These are phyloP conservation scores for Phytophthora meadii DNA, from an alignment of 352 stramenopile species.

Conservation along the genomic window DNA sequence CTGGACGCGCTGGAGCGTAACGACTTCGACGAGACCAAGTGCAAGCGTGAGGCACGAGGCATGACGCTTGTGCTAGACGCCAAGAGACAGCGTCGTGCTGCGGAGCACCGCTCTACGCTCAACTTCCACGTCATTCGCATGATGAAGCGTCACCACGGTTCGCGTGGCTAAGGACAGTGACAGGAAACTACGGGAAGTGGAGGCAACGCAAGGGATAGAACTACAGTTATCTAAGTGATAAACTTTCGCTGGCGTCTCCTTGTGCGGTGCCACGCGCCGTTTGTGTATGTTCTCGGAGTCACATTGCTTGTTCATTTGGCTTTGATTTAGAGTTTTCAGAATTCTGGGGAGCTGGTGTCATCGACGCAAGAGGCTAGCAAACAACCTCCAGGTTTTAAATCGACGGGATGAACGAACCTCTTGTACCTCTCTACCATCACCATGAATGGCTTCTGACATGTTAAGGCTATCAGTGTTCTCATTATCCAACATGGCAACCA, in stretches of 20 bases:
- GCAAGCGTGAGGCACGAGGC: slow-evolving; percentile 82
- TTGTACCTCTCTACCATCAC: no score
- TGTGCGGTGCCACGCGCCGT: slow-evolving; percentile 9
- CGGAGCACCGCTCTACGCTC: slow-evolving; percentile 83
- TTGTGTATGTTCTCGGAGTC: slow-evolving; percentile 10
- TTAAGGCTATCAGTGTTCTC: background rate
- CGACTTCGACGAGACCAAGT: slow-evolving; percentile 87
- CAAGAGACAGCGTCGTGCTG: slow-evolving; percentile 68
- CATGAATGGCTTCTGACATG: no score
- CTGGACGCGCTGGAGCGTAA: slow-evolving; percentile 81
- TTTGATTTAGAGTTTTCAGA: no score
- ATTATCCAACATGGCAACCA: no score
- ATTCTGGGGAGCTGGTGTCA: no score
- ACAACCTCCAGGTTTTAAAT: no score
- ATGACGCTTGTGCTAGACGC: slow-evolving; percentile 80
- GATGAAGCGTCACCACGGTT: slow-evolving; percentile 74
- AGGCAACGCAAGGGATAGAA: background rate
- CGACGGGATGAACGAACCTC: no score
- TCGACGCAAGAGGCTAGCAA: no score
- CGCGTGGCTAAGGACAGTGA: slow-evolving; percentile 24
- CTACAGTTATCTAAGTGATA: slow-evolving; percentile 22
- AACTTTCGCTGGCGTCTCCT: slow-evolving; percentile 21
- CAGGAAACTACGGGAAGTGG: slow-evolving; percentile 5
- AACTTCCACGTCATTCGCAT: slow-evolving; percentile 92
- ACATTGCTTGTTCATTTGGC: slow-evolving; percentile 1